Percentiles rank a stretch among this genome's conserved stretches.
Conservation (phyloP, 2,329 filamentous ascomycete species). For the Dothideomycetes sp. region DNA sequence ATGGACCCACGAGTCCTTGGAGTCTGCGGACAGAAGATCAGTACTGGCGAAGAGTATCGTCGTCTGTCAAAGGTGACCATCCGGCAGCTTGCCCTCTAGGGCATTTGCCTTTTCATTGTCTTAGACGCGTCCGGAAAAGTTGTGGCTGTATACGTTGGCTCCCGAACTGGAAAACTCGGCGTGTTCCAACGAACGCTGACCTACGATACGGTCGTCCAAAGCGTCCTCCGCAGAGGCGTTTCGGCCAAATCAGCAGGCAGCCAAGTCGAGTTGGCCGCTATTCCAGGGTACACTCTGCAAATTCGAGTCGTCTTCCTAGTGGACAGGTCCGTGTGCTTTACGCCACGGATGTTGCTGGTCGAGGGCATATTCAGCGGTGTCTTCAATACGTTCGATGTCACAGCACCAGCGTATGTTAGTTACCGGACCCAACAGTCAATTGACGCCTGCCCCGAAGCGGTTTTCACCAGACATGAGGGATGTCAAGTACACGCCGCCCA, state of each 20-base stretch:
- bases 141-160: not conserved
- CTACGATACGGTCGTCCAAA: not conserved
- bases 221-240: no score
- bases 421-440: not conserved
- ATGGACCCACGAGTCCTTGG: no score
- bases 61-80: no score
- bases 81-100: no score
- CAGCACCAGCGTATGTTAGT: not conserved
- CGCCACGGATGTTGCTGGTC: not conserved
- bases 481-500: not conserved
- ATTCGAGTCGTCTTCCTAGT: not conserved
- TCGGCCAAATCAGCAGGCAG: no score
- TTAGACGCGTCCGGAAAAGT: no score
- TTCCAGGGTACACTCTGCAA: not conserved
- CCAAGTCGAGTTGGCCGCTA: not conserved
- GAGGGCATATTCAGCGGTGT: not conserved
- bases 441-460: not conserved
- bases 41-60: no score
- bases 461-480: not conserved
- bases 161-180: not conserved
- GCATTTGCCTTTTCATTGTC: no score
- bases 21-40: no score
- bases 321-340: not conserved
- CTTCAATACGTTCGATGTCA: not conserved
- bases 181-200: not conserved